Evolutionary conservation across 2,329 filamentous ascomycete genomes (phyloP).

Genomic region (Esteya vermicola): DNA sequence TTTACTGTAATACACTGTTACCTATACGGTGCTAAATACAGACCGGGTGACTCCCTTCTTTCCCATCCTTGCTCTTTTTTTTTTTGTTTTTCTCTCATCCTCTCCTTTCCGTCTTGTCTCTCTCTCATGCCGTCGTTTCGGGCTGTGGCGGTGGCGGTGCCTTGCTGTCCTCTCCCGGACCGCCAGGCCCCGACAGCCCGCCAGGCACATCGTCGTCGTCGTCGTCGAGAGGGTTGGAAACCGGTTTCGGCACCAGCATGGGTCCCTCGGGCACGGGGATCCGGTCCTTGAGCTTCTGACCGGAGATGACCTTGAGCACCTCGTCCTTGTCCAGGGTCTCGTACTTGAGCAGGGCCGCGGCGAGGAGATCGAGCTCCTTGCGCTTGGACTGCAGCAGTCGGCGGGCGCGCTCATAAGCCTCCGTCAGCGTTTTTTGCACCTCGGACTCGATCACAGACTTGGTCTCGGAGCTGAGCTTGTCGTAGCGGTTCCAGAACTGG

Average conservation of each 20-base stretch:
- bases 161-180: slow-evolving; percentile 7
- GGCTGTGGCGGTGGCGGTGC: slow-evolving; percentile 9
- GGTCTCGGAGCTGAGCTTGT: slow-evolving; percentile 70
- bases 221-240: slow-evolving; percentile 8
- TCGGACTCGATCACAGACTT: slow-evolving; percentile 78
- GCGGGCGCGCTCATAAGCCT: slow-evolving; percentile 60
- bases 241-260: slow-evolving; percentile 47
- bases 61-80: too few relatives aligned
- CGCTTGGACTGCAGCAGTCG: slow-evolving; percentile 60
- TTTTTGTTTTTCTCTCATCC: too few relatives aligned
- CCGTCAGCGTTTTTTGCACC: slow-evolving; percentile 72
- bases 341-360: slow-evolving; percentile 82
- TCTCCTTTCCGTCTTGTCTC: too few relatives aligned
- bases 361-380: slow-evolving; percentile 74
- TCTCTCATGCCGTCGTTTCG: background rate
- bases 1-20: too few relatives aligned
- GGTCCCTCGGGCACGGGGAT: slow-evolving; percentile 43
- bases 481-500: slow-evolving; percentile 70
- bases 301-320: slow-evolving; percentile 77
- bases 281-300: slow-evolving; percentile 64
- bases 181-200: slow-evolving; percentile 3
- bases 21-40: too few relatives aligned
- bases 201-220: slow-evolving; percentile 6
- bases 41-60: too few relatives aligned
- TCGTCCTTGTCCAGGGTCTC: slow-evolving; percentile 83